Evolutionary conservation across 805 yeast species (phyloP).

Genomic region (Wickerhamiella azymoides): DNA sequence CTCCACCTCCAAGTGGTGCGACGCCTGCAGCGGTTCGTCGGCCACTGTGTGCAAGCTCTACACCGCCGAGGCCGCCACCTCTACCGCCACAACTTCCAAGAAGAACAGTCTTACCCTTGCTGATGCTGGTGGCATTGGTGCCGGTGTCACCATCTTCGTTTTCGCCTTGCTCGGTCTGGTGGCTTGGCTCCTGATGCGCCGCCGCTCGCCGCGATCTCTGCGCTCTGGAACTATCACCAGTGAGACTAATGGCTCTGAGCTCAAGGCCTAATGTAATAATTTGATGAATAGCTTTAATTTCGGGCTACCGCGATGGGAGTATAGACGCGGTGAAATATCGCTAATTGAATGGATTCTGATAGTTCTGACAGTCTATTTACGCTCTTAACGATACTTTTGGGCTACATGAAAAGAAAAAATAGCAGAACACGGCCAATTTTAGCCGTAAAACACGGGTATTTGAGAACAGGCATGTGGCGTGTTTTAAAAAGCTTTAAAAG

Average conservation of each 20-base stretch:
- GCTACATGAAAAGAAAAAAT: no score
- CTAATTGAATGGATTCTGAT: no score
- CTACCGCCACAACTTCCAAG: neutral
- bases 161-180: conserved; percentile 26
- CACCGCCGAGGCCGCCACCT: neutral
- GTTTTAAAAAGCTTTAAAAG: no score
- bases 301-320: no score
- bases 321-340: no score
- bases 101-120: conserved; percentile 22
- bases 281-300: no score
- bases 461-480: no score
- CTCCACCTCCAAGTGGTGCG: conserved; percentile 29
- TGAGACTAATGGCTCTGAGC: neutral
- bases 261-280: neutral
- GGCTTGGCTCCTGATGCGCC: conserved; percentile 15
- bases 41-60: neutral
- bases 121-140: conserved; percentile 40
- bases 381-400: no score
- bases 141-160: conserved; percentile 34
- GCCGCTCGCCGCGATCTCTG: neutral
- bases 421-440: no score
- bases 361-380: no score
- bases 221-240: neutral
- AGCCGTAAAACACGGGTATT: no score
- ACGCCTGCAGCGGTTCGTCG: conserved; percentile 20